Conservation (phyloP, 2,329 filamentous ascomycete genomes). For the Fusarium phyllophilum region DNA sequence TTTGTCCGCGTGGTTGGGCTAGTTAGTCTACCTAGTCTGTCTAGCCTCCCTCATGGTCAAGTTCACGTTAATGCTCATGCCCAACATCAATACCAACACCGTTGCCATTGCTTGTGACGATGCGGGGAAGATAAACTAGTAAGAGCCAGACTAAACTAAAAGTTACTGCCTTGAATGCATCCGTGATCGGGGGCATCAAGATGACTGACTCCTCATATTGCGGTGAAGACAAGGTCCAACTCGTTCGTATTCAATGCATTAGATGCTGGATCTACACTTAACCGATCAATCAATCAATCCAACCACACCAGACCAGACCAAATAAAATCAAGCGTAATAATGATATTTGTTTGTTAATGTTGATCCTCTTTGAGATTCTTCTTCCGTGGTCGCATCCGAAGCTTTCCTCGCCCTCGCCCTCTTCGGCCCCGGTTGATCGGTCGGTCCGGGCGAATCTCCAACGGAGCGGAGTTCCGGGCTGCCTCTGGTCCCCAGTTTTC, state of each 20-base stretch:
- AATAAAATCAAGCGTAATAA: neutral
- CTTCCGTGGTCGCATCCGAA: slow-evolving; percentile 16
- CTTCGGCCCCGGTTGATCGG: slow-evolving; percentile 26
- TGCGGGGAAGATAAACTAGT: slow-evolving; percentile 23
- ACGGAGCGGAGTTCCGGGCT: slow-evolving; percentile 21
- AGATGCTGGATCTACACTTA: slow-evolving; percentile 8
- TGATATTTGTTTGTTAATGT: neutral
- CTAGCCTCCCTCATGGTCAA: slow-evolving; percentile 6
- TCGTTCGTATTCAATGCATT: slow-evolving; percentile 13
- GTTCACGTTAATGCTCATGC: slow-evolving; percentile 16
- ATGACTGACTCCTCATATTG: slow-evolving; percentile 34
- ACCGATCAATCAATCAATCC: neutral
- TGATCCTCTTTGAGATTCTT: neutral
- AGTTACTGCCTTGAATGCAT: slow-evolving; percentile 10
- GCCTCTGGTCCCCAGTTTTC: slow-evolving; percentile 26
- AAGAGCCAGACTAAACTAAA: neutral
- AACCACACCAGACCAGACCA: neutral
- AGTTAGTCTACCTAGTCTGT: neutral
- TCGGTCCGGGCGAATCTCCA: slow-evolving; percentile 17
- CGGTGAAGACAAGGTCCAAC: slow-evolving; percentile 19
- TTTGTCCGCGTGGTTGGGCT: slow-evolving; percentile 29
- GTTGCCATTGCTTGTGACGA: slow-evolving; percentile 16
- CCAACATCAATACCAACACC: slow-evolving; percentile 14
- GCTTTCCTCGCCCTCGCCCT: neutral
- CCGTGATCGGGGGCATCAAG: slow-evolving; percentile 6